phyloP scores from a whole-genome alignment of 1,284 basidiomycete genomes.

The Limonomyces culmigenus region DNA sequence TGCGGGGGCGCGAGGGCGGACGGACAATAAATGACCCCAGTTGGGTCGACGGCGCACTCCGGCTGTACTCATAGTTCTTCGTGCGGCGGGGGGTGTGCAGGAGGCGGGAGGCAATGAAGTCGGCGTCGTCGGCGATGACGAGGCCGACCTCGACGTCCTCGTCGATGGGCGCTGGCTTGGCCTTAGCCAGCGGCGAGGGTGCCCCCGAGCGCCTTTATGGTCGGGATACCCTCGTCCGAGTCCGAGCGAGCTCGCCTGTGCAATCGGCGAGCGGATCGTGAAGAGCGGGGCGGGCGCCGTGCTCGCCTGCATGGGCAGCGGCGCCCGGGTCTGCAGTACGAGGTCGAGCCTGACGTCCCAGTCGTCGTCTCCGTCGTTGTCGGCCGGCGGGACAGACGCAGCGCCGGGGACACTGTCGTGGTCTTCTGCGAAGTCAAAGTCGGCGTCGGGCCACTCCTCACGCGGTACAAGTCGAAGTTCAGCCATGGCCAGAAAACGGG shows the following conservation, averaged over 20 bases:
- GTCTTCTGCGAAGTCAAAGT: constrained; percentile 63
- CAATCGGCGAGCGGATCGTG: constrained; percentile 46
- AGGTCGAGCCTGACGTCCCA: constrained; percentile 66
- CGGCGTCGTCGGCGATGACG: constrained; percentile 62
- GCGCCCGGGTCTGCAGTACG: not conserved
- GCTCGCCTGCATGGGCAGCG: not conserved
- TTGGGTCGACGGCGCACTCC: constrained; percentile 32
- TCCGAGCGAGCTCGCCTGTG: constrained; percentile 44
- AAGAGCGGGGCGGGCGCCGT: constrained; percentile 17
- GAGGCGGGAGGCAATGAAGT: constrained; percentile 61
- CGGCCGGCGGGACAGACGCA: constrained; percentile 41
- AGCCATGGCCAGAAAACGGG: constrained; percentile 22
- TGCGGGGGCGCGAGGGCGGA: constrained; percentile 25
- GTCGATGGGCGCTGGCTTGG: constrained; percentile 24
- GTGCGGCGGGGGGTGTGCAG: constrained; percentile 25
- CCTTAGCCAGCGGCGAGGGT: constrained; percentile 20
- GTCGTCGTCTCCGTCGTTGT: constrained; percentile 39
- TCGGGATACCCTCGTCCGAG: constrained; percentile 62
- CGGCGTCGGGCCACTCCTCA: constrained; percentile 72
- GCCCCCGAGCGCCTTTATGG: constrained; percentile 34
- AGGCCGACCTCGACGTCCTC: constrained; percentile 68
- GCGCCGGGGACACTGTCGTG: too few species aligned
- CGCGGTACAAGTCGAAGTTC: constrained; percentile 42
- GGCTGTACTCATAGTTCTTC: constrained; percentile 12
- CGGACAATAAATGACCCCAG: constrained; percentile 30